A percentile compares a stretch with the other conserved stretches of the same genome.
phyloP scores from a whole-genome alignment of 306 rosid species.

The Dalbergia cochinchinensis region DNA sequence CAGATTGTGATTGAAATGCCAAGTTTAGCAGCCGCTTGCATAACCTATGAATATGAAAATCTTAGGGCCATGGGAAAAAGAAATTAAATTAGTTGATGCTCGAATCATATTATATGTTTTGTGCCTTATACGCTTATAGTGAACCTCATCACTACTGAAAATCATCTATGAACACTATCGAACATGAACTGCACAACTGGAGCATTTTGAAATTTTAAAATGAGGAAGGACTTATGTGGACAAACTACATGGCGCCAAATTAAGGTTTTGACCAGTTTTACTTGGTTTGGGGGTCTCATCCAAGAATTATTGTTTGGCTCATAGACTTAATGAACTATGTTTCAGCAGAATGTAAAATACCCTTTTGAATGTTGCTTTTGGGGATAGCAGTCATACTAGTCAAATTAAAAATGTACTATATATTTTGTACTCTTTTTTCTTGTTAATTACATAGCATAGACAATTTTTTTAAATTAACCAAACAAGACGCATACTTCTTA shows the following conservation, averaged over 20 bases:
- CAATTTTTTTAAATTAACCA: slow-evolving; percentile 15
- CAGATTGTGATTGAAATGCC: slow-evolving; percentile 78
- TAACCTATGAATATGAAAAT: slow-evolving; percentile 63
- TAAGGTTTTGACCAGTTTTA: slow-evolving; percentile 25
- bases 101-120: slow-evolving; percentile 19
- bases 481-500: slow-evolving; percentile 3
- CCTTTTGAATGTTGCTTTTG: slow-evolving; percentile 11
- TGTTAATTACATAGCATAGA: slow-evolving; percentile 13
- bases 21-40: slow-evolving; percentile 81
- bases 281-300: slow-evolving; percentile 8
- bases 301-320: slow-evolving; percentile 10
- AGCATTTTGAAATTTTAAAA: slow-evolving; percentile 23
- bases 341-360: slow-evolving; percentile 29
- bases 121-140: neutral
- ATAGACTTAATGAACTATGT: slow-evolving; percentile 10
- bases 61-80: slow-evolving; percentile 26
- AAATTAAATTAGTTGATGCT: slow-evolving; percentile 33
- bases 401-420: slow-evolving; percentile 1
- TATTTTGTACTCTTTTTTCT: neutral
- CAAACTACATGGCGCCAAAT: neutral
- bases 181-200: slow-evolving; percentile 9
- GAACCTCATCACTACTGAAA: slow-evolving; percentile 29
- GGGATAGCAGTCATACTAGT: slow-evolving; percentile 13
- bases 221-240: slow-evolving; percentile 9
- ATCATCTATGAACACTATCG: slow-evolving; percentile 14